These are phyloP conservation scores for Knoxia roxburghii DNA, from an alignment of 257 asterid species.

Conservation along the genomic window DNA sequence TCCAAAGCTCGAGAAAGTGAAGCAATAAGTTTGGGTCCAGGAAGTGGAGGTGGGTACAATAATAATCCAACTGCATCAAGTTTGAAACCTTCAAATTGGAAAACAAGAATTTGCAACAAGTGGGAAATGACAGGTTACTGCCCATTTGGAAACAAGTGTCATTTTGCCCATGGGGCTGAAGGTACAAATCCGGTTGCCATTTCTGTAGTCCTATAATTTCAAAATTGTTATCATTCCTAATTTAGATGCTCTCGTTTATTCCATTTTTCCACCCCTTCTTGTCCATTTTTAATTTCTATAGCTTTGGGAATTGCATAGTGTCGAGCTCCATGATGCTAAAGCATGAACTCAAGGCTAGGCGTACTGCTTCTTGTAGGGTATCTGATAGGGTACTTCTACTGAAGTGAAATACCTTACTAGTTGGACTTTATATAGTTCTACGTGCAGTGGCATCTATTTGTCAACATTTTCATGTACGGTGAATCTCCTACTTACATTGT, in stretches of 20 bases:
- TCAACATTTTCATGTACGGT: background rate
- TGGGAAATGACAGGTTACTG: constrained; percentile 84
- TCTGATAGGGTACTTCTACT: background rate
- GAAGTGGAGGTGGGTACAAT: constrained; percentile 43
- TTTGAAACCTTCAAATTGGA: constrained; percentile 79
- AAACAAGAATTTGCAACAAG: constrained; percentile 79
- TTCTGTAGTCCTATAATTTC: background rate
- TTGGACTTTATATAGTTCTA: background rate
- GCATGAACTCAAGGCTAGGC: background rate
- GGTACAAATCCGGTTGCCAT: constrained; percentile 29
- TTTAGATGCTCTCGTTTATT: background rate
- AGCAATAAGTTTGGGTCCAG: constrained; percentile 67
- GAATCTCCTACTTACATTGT: background rate
- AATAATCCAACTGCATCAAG: constrained; percentile 30
- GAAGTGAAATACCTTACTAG: background rate
- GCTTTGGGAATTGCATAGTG: background rate
- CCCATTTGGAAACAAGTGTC: constrained; percentile 81
- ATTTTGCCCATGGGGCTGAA: constrained; percentile 75
- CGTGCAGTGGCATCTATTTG: background rate
- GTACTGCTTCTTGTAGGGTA: background rate
- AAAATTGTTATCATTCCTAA: no score
- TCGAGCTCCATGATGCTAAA: background rate
- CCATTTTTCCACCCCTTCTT: background rate
- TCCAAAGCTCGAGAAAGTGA: constrained; percentile 69
- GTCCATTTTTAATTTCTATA: background rate